Evolutionary conservation across 2,329 filamentous ascomycete species (phyloP).

Genomic region (Paracoccidioides lutzii): DNA sequence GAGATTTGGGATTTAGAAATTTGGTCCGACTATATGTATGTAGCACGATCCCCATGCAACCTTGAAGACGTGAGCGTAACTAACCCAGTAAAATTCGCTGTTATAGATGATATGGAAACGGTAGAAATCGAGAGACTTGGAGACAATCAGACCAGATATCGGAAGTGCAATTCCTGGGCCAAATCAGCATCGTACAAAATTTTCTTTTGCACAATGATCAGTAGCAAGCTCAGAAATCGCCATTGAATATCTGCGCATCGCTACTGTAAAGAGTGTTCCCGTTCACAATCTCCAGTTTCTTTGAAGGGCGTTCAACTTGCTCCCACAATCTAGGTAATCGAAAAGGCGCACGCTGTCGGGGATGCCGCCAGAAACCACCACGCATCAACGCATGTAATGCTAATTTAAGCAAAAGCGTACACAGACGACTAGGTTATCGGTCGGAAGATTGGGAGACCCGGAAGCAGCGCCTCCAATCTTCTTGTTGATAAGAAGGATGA

Average conservation of each 20-base stretch:
- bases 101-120: not conserved
- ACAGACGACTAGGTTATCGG: not conserved
- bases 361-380: too few species aligned
- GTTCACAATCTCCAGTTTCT: not conserved
- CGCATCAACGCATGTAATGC: too few species aligned
- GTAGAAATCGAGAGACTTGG: not conserved
- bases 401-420: not conserved
- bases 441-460: not conserved
- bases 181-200: not conserved
- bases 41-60: too few species aligned
- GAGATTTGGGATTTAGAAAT: not conserved
- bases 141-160: not conserved
- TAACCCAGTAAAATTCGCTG: not conserved
- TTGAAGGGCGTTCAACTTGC: not conserved
- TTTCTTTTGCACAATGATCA: too few species aligned
- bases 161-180: not conserved
- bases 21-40: too few species aligned
- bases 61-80: not conserved
- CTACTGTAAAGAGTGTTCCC: not conserved
- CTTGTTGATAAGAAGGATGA: not conserved
- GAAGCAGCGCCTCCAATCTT: not conserved
- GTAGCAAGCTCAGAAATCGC: not conserved
- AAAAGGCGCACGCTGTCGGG: not conserved
- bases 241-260: not conserved
- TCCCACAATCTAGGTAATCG: not conserved